phyloP scores from a whole-genome alignment of 2,329 filamentous ascomycete genomes.

The Verticillium dahliae region DNA sequence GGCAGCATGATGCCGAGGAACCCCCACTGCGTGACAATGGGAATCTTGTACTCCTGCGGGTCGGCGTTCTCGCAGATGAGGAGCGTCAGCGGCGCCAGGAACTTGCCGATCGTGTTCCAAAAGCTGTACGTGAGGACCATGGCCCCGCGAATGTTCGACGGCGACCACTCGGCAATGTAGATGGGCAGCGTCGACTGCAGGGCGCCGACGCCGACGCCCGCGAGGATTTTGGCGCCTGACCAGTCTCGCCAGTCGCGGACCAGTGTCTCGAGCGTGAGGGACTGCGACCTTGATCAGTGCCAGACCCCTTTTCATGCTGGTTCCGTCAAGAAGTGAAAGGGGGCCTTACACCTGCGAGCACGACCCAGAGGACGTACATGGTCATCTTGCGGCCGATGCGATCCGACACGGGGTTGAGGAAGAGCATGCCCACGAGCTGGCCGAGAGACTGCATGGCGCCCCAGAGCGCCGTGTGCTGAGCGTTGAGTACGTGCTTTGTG shows the following conservation, averaged over 20 bases:
- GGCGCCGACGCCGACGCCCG: constrained; percentile 32
- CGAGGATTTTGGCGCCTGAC: constrained; percentile 26
- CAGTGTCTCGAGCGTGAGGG: constrained; percentile 27
- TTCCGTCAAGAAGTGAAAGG: neutral
- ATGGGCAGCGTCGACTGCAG: constrained; percentile 32
- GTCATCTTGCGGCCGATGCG: constrained; percentile 22
- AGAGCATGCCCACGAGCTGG: constrained; percentile 29
- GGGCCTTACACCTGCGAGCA: constrained; percentile 13
- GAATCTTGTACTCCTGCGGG: constrained; percentile 26
- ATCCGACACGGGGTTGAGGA: constrained; percentile 16
- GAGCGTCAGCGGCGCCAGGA: constrained; percentile 33
- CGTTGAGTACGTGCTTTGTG: constrained; percentile 19
- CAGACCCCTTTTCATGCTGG: neutral
- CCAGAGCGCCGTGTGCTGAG: constrained; percentile 28
- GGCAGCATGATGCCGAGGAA: constrained; percentile 31
- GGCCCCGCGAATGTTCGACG: constrained; percentile 31
- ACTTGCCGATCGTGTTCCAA: constrained; percentile 35
- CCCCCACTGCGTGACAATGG: constrained; percentile 37
- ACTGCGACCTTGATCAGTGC: constrained; percentile 10
- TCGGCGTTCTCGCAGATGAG: constrained; percentile 21
- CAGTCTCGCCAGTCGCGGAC: constrained; percentile 30
- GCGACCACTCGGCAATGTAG: constrained; percentile 31
- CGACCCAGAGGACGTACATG: constrained; percentile 22
- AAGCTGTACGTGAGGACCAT: constrained; percentile 32
- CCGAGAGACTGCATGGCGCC: constrained; percentile 31